Evolutionary conservation across 2,329 filamentous ascomycete species (phyloP), one percentile per base, ranked within the genome.

Genomic region (Aspergillus aculeatinus): DNA sequence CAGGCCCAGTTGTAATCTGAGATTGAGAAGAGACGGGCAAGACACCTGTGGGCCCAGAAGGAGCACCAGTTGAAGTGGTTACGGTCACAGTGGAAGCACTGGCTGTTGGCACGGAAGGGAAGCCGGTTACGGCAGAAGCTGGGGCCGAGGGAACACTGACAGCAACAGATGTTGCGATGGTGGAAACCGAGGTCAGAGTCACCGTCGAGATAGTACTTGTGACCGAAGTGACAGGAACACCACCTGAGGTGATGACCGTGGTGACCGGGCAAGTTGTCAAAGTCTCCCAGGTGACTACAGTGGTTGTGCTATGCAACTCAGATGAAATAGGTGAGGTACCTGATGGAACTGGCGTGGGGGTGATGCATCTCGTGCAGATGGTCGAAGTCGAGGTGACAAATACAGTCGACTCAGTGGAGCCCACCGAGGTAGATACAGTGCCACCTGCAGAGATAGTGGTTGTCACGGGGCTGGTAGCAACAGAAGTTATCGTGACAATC

Each of bases 211-310:
- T 47, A 2, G 59, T 59, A 27, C 57, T 61, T 25, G 59, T 56
- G 11, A 56, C 60, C 1, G 57, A 61, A n/a, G 53, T 55, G 19
- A 55, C 21, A 31, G 53, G 53, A 23, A 23, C 7, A 33, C 58
- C 57, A 31, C 57, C 42, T 6, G 61, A 59, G 11, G 61, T 63
- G 12, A 52, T 39, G 19, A 60, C 59, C 2, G 55, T 47, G 9
- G 61, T 63, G 42, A 63, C 57, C 7, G 61, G 61, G 57, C 61
- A 63, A 14, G 33, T 48, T 12, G 61, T 63, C 29, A 58, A 48
- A 19, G 61, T 63, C 35, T 54, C 47, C 35, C 56, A 63, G 19
- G 67, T 70, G 33, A 65, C 51, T 5, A 62, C 53, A 1, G 63
- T 63, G 5, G 63, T 63, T 4, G 55, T 60, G n/a, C 53, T 35